phyloP scores from a whole-genome alignment of 148 eudicot species.

The Suaeda aralocaspica region DNA sequence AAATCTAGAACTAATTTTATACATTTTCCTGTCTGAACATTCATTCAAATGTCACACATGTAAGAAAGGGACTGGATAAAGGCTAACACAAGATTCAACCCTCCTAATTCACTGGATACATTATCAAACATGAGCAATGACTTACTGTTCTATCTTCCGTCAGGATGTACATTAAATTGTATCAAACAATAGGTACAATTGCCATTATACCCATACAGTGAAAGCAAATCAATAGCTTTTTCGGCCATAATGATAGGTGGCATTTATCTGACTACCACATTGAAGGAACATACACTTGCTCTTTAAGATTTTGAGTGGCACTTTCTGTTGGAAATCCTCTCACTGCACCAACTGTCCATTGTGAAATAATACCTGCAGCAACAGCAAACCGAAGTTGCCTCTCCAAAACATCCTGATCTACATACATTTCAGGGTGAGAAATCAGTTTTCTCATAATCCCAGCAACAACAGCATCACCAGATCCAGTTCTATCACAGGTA shows the following conservation, averaged over 20 bases:
- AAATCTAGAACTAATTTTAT: no score
- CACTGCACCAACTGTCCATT: constrained; percentile 84
- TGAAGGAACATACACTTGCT: constrained; percentile 72
- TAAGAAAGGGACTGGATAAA: background rate
- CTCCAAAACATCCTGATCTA: constrained; percentile 56
- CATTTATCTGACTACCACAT: constrained; percentile 51
- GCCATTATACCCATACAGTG: background rate
- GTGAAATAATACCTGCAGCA: constrained; percentile 82
- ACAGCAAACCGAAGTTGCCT: constrained; percentile 80
- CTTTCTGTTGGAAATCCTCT: constrained; percentile 80
- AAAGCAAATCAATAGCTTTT: background rate
- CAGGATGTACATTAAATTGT: background rate
- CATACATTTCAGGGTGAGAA: constrained; percentile 63
- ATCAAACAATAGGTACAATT: background rate
- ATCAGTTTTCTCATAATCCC: constrained; percentile 83
- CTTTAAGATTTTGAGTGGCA: constrained; percentile 77
- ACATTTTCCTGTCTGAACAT: background rate
- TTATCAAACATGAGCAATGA: background rate
- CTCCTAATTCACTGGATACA: background rate
- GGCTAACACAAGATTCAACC: background rate
- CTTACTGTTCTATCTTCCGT: background rate
- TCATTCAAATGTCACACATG: background rate
- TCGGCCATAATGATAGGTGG: background rate
- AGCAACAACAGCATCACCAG: constrained; percentile 96
- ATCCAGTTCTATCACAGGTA: constrained; percentile 88